Evolutionary conservation across 1,284 basidiomycete species (phyloP), one percentile per base, ranked within the genome.

Genomic region (Tylopilus sp.): DNA sequence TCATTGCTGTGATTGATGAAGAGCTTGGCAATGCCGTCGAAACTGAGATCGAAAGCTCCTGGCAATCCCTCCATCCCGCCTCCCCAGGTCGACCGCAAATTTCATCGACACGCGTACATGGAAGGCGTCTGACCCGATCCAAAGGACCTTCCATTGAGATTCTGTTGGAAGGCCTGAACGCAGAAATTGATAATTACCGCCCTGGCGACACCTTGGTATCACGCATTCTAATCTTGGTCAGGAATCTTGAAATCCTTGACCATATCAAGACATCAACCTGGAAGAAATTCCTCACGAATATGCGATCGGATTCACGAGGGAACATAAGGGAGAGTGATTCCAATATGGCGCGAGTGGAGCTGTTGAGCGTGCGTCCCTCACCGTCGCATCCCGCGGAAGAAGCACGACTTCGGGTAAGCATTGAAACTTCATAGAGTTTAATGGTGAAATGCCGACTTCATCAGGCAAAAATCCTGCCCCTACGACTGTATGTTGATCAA

Each of bases 201-300:
- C 74, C 78, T 5, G 74, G 76, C 20, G 77, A 80, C 51, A 71
- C 77, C 1, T 70, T 85, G 18, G 78, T 84, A 15, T 87, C 85
- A 5, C 76, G 85, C 50, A 76, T 80, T 3, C 74, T 91, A 46
- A 76, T 80, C 4, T 83, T 83, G 24, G 73, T 88, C 51, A 77
- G 73, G 52, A 80, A 91, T 58, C 61, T 92, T 41, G 92, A 96
- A 68, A 96, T 99, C 55, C 73, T 98, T 47, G 95, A 99, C 71
- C 94, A 97, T 64, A 92, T 99, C 76, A 94, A 92, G 74, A 94
- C 94, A 0, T 97, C 94, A 10, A 98, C 95, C 0, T 99, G 96
- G 96, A 88, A 86, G 68, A 97, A 94, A 64, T 99, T 99, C 67
- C 72, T 99, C 52, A 95, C 93, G 1, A 83, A 84, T 51, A 77